phyloP scores from a whole-genome alignment of 208 protist species.

The Borovskyia barvae region DNA sequence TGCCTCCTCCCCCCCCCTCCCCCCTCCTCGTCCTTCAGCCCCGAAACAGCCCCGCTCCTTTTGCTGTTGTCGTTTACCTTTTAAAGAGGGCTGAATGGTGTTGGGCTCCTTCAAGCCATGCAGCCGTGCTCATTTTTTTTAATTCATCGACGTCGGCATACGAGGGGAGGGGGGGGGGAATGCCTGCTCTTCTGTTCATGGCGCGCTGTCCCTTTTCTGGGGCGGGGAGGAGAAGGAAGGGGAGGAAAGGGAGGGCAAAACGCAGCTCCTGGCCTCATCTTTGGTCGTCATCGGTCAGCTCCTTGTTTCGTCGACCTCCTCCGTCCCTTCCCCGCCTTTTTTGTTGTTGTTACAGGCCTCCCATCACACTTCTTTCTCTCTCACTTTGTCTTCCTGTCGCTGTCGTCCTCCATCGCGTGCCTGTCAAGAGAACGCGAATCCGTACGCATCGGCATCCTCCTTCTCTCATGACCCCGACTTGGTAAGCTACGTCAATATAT shows the following conservation, averaged over 20 bases:
- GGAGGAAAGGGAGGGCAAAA: too few relatives aligned
- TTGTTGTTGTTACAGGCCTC: constrained; percentile 11
- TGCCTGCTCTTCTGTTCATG: too few relatives aligned
- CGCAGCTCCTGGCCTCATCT: constrained; percentile 9
- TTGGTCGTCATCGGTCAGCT: not conserved
- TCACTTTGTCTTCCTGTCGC: not conserved
- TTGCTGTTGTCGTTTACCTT: not conserved
- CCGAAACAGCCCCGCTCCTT: not conserved
- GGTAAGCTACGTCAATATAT: too few relatives aligned
- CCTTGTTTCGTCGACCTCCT: not conserved
- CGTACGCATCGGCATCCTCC: too few relatives aligned
- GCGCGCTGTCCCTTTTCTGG: too few relatives aligned
- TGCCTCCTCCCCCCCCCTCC: not conserved
- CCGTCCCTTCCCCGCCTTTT: not conserved
- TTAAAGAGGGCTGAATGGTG: too few relatives aligned
- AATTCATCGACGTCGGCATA: too few relatives aligned
- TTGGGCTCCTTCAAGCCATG: not conserved
- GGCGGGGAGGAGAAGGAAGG: too few relatives aligned
- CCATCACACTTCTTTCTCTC: not conserved
- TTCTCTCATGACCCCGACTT: too few relatives aligned
- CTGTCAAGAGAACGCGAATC: not conserved
- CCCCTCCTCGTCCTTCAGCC: too few relatives aligned
- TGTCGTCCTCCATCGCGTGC: not conserved
- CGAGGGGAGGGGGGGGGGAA: too few relatives aligned
- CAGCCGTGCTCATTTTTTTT: not conserved